Percentiles rank a stretch among this genome's conserved stretches.
Evolutionary conservation across 257 asterid genomes (phyloP).

Genomic region (Gynochthodes officinalis): DNA sequence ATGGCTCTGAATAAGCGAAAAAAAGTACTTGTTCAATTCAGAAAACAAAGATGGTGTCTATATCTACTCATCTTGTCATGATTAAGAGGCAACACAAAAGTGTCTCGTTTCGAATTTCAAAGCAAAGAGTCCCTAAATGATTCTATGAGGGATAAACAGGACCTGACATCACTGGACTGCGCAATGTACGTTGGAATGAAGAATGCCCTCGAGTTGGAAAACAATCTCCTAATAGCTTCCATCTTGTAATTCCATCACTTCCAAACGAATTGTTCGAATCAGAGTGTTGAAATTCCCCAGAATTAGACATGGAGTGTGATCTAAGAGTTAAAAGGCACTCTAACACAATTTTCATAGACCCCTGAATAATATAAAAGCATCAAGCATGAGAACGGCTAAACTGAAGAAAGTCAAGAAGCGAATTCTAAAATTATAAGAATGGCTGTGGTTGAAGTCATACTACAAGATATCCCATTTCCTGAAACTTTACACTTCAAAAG

Average conservation of each 20-base stretch:
- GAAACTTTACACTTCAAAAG: neutral
- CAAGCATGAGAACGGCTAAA: constrained; percentile 12
- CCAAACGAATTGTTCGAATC: constrained; percentile 21
- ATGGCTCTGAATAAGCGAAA: constrained; percentile 33
- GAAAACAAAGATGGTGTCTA: constrained; percentile 9
- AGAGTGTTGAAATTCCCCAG: constrained; percentile 29
- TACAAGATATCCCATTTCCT: neutral
- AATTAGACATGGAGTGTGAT: constrained; percentile 44
- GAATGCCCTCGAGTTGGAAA: constrained; percentile 27
- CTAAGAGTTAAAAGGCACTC: constrained; percentile 71
- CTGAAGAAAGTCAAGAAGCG: neutral
- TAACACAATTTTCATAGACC: constrained; percentile 65
- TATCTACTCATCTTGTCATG: neutral
- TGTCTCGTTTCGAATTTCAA: neutral
- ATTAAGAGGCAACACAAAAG: neutral
- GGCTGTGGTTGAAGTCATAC: neutral
- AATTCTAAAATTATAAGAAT: neutral
- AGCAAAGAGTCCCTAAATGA: neutral
- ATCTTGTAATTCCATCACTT: constrained; percentile 34
- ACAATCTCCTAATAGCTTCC: constrained; percentile 44
- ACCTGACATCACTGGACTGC: constrained; percentile 60
- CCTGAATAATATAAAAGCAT: constrained; percentile 37
- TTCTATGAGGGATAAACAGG: neutral
- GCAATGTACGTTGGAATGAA: constrained; percentile 43
- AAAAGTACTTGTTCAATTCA: neutral